A percentile compares a stretch with the other conserved stretches of the same genome.
These are phyloP conservation scores for slime mould (Dictyostelium discoideum) DNA, from an alignment of 78 protist genomes.

Conservation along the genomic window dicty_2.7 NC_007088.5:2170501-2171000, in stretches of 20 bases:
- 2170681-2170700: too few relatives aligned
- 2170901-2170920: conserved; percentile 61
- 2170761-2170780: conserved; percentile 99
- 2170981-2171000: conserved; percentile 25
- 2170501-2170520: conserved; percentile 95
- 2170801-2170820: conserved; percentile 94
- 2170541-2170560: conserved; percentile 88
- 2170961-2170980: not conserved
- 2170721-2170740: conserved; percentile 80
- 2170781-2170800: conserved; percentile 99
- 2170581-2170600: not conserved
- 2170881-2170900: conserved; percentile 92
- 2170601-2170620: conserved; percentile 7
- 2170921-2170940: too few relatives aligned
- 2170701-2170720: too few relatives aligned
- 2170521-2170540: conserved; percentile 98
- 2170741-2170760: conserved; percentile 97
- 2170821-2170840: not conserved
- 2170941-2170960: not conserved
- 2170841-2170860: conserved; percentile 89
- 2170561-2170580: too few relatives aligned
- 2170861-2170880: conserved; percentile 89
- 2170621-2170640: too few relatives aligned
- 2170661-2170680: too few relatives aligned
- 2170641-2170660: too few relatives aligned